Percentiles rank a stretch among this genome's conserved stretches.
Conservation (phyloP, 352 stramenopile genomes). For the Phytopythium boreale region DNA sequence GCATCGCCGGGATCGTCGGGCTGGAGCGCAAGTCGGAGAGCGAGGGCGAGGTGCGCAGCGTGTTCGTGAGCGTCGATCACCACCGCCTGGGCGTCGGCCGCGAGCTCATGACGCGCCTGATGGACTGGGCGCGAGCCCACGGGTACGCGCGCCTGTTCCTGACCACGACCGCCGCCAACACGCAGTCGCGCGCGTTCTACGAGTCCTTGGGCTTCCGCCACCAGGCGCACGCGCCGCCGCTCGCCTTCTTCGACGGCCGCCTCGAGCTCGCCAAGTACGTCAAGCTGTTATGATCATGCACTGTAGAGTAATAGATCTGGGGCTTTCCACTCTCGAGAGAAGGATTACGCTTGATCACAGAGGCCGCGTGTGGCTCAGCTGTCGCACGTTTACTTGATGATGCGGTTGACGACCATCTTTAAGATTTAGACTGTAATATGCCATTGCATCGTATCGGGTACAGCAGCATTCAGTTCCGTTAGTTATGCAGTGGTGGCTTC, state of each 20-base stretch:
- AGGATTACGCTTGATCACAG: neutral
- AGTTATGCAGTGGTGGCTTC: too few species aligned
- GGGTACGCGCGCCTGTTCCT: conserved; percentile 17
- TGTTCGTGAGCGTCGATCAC: conserved; percentile 23
- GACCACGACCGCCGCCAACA: conserved; percentile 15
- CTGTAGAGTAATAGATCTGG: neutral
- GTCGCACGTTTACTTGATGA: too few species aligned
- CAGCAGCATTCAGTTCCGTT: too few species aligned
- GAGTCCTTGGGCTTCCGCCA: conserved; percentile 16
- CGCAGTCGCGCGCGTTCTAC: conserved; percentile 17
- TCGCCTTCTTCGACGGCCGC: conserved; percentile 15
- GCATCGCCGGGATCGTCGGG: conserved; percentile 22
- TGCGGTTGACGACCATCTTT: too few species aligned
- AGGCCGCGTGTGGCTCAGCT: too few species aligned
- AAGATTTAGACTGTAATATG: too few species aligned
- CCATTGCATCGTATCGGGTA: too few species aligned
- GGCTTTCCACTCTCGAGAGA: too few species aligned
- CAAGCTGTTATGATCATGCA: conserved; percentile 10
- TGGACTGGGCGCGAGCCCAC: conserved; percentile 14
- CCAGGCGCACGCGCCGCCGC: conserved; percentile 8
- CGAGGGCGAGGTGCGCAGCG: conserved; percentile 17
- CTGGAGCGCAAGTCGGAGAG: conserved; percentile 13
- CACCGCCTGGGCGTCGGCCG: conserved; percentile 21
- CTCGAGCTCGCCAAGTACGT: conserved; percentile 17
- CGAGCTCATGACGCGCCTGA: conserved; percentile 16